phyloP scores from a whole-genome alignment of 306 rosid species.

The Citrullus amarus region DNA sequence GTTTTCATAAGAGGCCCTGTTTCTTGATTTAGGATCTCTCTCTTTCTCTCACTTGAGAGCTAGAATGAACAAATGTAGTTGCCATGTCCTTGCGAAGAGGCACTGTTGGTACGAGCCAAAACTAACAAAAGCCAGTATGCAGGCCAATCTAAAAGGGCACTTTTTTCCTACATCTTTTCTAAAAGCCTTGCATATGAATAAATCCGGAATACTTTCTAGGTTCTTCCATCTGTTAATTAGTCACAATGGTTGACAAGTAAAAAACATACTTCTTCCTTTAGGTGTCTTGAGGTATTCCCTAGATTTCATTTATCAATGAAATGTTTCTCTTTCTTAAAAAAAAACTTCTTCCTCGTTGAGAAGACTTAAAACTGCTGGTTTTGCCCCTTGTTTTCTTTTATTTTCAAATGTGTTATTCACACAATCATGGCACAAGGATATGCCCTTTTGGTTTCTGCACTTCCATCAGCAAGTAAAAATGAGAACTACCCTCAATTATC shows the following conservation, averaged over 20 bases:
- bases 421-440: not conserved
- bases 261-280: not conserved
- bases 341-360: not conserved
- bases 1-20: not conserved
- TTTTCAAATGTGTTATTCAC: not conserved
- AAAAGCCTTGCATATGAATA: not conserved
- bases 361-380: not conserved
- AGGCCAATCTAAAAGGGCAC: not conserved
- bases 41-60: not conserved
- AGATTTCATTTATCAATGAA: too few relatives aligned
- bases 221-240: not conserved
- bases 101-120: not conserved
- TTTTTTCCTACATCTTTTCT: not conserved
- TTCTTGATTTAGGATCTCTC: not conserved
- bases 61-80: not conserved
- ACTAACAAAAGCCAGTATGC: not conserved
- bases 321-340: too few relatives aligned
- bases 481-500: not conserved
- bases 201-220: not conserved
- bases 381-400: not conserved
- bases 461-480: not conserved
- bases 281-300: too few relatives aligned
- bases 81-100: not conserved
- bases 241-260: not conserved
- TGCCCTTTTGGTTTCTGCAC: not conserved